Evolutionary conservation across 305 asterid genomes (phyloP).

Genomic region (Ruellia speciosa): DNA sequence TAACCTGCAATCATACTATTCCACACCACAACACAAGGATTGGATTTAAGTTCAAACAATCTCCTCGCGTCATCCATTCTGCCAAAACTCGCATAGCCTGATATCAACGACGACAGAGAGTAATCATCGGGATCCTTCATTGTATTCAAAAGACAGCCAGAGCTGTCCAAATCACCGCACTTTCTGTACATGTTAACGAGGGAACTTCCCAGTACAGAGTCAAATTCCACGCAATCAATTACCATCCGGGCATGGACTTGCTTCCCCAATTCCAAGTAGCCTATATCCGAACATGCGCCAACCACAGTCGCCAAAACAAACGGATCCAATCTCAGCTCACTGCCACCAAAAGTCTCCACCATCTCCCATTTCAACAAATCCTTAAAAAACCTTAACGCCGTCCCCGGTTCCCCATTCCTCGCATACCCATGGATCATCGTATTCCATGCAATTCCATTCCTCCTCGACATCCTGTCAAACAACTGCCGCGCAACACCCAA

Average conservation of each 20-base stretch:
- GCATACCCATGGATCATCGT: constrained; percentile 65
- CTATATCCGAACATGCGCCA: constrained; percentile 56
- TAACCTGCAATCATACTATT: constrained; percentile 56
- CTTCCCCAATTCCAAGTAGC: constrained; percentile 49
- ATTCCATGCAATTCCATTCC: constrained; percentile 57
- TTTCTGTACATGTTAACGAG: constrained; percentile 77
- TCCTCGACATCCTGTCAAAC: constrained; percentile 56
- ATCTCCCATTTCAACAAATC: constrained; percentile 37
- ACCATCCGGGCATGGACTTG: constrained; percentile 70
- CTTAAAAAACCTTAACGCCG: constrained; percentile 46
- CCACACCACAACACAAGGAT: constrained; percentile 51
- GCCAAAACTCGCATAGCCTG: constrained; percentile 37
- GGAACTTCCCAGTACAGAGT: constrained; percentile 60
- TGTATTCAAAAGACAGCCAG: constrained; percentile 29
- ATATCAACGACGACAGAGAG: constrained; percentile 53
- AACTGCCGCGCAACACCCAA: constrained; percentile 39
- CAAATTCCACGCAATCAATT: constrained; percentile 40
- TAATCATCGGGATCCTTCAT: constrained; percentile 52
- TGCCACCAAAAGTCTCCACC: constrained; percentile 18
- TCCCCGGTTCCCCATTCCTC: constrained; percentile 35
- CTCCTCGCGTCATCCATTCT: constrained; percentile 55
- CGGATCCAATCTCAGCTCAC: constrained; percentile 32
- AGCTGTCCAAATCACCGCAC: constrained; percentile 58
- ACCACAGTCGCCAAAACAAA: constrained; percentile 55
- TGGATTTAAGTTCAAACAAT: constrained; percentile 33